Evolutionary conservation across 345 rosid species (phyloP).

Genomic region (Aquilaria malaccensis): DNA sequence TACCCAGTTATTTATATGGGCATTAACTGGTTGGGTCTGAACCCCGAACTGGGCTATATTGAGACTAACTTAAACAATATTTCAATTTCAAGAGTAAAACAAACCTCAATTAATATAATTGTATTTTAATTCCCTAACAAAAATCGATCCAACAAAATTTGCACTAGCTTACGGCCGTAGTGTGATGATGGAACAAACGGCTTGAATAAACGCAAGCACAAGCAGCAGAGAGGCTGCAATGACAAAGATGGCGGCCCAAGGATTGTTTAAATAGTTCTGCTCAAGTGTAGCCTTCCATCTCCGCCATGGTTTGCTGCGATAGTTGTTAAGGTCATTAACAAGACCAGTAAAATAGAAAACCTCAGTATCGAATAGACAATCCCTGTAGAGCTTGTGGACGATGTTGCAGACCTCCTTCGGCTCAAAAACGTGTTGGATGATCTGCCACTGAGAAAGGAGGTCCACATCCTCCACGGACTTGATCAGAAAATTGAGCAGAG

Average conservation of each 20-base stretch:
- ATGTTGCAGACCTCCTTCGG: neutral
- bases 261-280: conserved; percentile 17
- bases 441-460: neutral
- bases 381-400: neutral
- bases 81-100: no score
- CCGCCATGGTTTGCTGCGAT: conserved; percentile 5
- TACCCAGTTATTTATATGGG: no score
- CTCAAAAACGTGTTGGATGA: neutral
- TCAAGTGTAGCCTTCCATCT: conserved; percentile 13
- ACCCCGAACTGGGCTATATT: no score
- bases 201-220: conserved; percentile 11
- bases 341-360: neutral
- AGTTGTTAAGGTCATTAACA: neutral
- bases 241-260: conserved; percentile 20
- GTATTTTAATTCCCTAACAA: neutral
- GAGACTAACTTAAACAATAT: no score
- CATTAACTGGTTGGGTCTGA: no score
- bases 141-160: neutral
- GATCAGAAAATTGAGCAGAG: neutral
- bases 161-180: neutral
- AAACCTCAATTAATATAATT: no score
- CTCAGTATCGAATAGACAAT: fast-evolving
- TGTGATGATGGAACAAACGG: conserved; percentile 4
- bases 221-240: conserved; percentile 14
- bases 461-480: conserved; percentile 6